phyloP scores from a whole-genome alignment of 2,329 filamentous ascomycete genomes.

The Exophiala calicioides region DNA sequence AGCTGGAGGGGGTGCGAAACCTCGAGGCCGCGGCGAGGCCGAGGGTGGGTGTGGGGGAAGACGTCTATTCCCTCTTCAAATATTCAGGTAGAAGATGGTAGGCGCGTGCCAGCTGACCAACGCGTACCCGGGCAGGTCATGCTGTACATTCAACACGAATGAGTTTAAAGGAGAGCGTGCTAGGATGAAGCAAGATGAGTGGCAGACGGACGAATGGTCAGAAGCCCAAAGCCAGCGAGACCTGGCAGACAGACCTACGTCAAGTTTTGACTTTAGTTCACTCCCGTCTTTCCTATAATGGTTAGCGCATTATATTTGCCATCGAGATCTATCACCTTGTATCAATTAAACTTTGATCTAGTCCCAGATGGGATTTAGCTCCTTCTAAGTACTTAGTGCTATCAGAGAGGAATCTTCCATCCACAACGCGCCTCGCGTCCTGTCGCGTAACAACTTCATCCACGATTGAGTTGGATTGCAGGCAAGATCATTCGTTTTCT shows the following conservation, averaged over 20 bases:
- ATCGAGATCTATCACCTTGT: no score
- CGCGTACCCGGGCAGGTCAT: no score
- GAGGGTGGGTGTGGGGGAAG: not conserved
- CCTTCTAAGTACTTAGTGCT: not conserved
- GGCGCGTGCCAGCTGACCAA: conserved; percentile 17
- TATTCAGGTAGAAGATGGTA: conserved; percentile 5
- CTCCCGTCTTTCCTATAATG: no score
- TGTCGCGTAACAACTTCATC: not conserved
- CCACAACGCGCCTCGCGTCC: not conserved
- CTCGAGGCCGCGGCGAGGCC: no score
- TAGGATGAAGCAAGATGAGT: conserved; percentile 11
- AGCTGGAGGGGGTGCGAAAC: not conserved
- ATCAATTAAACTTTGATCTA: no score
- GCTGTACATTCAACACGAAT: not conserved
- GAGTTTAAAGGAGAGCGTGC: conserved; percentile 10
- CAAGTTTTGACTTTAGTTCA: no score
- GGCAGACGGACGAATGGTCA: conserved; percentile 10
- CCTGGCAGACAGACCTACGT: no score
- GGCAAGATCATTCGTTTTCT: no score
- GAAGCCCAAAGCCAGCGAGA: conserved; percentile 1
- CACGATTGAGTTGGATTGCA: not conserved
- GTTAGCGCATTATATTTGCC: no score
- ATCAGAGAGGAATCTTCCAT: not conserved
- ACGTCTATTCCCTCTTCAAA: no score
- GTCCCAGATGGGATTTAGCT: no score